Conservation (phyloP, 345 rosid species). For the Dimocarpus longan region DNA sequence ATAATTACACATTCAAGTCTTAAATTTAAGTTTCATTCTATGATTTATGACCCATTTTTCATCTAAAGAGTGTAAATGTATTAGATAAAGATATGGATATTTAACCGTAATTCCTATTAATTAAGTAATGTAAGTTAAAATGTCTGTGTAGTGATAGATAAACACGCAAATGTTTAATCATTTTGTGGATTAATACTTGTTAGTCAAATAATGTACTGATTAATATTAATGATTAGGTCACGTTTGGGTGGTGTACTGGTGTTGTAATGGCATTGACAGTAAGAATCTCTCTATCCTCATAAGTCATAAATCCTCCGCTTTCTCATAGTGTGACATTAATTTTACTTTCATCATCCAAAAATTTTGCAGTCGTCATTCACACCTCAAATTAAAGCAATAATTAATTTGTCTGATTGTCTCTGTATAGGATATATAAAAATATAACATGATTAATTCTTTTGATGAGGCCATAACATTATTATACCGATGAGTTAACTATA, state of each 20-base stretch:
- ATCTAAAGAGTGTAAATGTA: too few relatives aligned
- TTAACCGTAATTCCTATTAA: too few relatives aligned
- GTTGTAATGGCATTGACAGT: not conserved
- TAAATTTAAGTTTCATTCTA: too few relatives aligned
- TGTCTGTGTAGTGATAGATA: not conserved
- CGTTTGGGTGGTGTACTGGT: not conserved
- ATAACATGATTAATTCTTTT: too few relatives aligned
- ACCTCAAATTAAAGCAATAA: not conserved
- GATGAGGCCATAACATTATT: too few relatives aligned
- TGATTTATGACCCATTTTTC: not conserved
- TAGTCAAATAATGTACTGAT: not conserved
- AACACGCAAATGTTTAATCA: not conserved
- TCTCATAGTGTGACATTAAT: not conserved
- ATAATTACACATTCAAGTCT: too few relatives aligned
- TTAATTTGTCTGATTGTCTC: too few relatives aligned
- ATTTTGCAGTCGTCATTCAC: not conserved
- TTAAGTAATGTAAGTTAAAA: not conserved
- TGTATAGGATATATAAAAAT: too few relatives aligned
- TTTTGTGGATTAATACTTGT: not conserved
- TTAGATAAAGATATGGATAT: too few relatives aligned
- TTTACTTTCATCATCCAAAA: not conserved
- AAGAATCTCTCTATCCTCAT: too few relatives aligned
- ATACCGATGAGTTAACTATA: too few relatives aligned
- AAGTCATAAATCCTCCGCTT: not conserved
- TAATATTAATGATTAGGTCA: constrained; percentile 1